phyloP scores from a whole-genome alignment of 2,329 filamentous ascomycete species.

The Fusarium sp. region DNA sequence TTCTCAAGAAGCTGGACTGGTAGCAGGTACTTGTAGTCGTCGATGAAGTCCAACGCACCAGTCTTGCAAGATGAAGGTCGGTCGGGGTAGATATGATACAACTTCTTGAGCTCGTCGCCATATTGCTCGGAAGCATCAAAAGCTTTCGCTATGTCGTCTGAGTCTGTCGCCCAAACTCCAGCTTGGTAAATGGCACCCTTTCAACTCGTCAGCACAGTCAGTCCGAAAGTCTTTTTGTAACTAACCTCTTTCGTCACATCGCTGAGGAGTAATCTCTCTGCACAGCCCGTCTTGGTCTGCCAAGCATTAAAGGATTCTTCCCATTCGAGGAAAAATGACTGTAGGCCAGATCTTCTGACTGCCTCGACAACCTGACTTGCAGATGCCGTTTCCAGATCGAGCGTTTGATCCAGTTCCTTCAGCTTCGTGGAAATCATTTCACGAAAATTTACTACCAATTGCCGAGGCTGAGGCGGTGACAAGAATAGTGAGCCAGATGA shows the following conservation, averaged over 20 bases:
- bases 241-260: conserved; percentile 4
- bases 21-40: conserved; percentile 44
- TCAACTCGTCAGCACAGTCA: not conserved
- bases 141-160: fast-evolving
- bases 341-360: not conserved
- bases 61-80: conserved; percentile 50
- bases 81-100: conserved; percentile 52
- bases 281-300: not conserved
- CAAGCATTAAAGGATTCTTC: not conserved
- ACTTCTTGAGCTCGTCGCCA: conserved; percentile 46
- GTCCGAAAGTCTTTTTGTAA: fast-evolving
- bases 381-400: not conserved
- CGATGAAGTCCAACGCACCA: conserved; percentile 51
- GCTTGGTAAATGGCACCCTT: not conserved
- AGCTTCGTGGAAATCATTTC: not conserved
- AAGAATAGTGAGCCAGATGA: conserved; percentile 53
- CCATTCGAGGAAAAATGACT: conserved; percentile 17
- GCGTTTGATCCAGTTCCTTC: conserved; percentile 33
- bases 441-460: not conserved
- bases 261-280: not conserved
- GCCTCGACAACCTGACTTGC: not conserved
- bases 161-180: not conserved
- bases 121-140: conserved; percentile 4
- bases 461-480: conserved; percentile 50
- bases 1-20: conserved; percentile 22